Evolutionary conservation across 1,139 yeast genomes (phyloP).

Genomic region (Diutina pseudorugosa): DNA sequence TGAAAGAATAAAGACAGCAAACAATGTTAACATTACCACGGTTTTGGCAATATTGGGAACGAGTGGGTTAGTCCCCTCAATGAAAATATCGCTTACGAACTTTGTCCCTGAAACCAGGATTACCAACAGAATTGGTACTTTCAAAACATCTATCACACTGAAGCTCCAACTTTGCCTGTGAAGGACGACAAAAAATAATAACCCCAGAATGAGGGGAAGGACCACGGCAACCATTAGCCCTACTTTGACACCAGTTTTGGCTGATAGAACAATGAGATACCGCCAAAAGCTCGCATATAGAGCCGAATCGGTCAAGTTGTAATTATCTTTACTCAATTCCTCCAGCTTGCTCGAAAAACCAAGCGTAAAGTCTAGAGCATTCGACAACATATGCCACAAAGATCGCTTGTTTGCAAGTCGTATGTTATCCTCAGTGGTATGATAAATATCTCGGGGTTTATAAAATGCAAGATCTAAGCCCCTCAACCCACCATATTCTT

Average conservation of each 20-base stretch:
- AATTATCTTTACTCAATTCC: slow-evolving; percentile 23
- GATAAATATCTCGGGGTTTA: slow-evolving; percentile 73
- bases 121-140: slow-evolving; percentile 45
- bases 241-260: slow-evolving; percentile 35
- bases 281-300: slow-evolving; percentile 56
- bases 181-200: slow-evolving; percentile 36
- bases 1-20: slow-evolving; percentile 24
- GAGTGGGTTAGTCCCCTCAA: slow-evolving; percentile 33
- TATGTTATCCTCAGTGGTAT: slow-evolving; percentile 65
- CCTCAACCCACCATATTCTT: slow-evolving; percentile 47
- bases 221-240: slow-evolving; percentile 44
- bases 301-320: slow-evolving; percentile 26
- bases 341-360: slow-evolving; percentile 20
- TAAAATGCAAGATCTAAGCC: slow-evolving; percentile 63
- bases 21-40: slow-evolving; percentile 25
- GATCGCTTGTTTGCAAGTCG: slow-evolving; percentile 51
- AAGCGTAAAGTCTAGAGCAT: slow-evolving; percentile 45
- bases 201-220: slow-evolving; percentile 43
- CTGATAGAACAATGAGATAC: slow-evolving; percentile 40
- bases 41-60: slow-evolving; percentile 44
- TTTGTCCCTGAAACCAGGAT: slow-evolving; percentile 19
- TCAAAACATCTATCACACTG: slow-evolving; percentile 13
- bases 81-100: slow-evolving; percentile 21
- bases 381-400: slow-evolving; percentile 73
- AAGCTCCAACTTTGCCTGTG: slow-evolving; percentile 22